Percentiles rank a stretch among this genome's conserved stretches.
Conservation (phyloP, 108 stramenopile species). For the Pseudonitzschia multiseries region DNA sequence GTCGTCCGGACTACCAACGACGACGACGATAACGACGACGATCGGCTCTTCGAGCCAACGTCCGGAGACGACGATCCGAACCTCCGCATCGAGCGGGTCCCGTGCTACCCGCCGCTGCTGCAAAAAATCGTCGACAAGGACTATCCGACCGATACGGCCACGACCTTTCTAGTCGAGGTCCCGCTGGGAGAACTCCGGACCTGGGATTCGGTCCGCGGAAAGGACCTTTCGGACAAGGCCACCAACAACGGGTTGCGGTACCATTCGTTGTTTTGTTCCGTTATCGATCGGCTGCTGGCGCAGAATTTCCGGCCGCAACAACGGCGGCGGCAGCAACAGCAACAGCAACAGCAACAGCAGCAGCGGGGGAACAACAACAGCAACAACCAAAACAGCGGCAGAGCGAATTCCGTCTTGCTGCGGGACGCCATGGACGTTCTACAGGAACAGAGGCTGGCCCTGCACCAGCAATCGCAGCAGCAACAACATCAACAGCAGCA, state of each 20-base stretch:
- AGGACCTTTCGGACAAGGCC: conserved; percentile 65
- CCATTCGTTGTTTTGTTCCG: conserved; percentile 65
- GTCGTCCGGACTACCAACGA: conserved; percentile 30
- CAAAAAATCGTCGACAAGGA: conserved; percentile 76
- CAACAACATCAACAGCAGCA: conserved; percentile 35
- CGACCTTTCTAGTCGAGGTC: conserved; percentile 73
- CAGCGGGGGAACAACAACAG: too few relatives aligned
- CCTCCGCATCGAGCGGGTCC: conserved; percentile 46
- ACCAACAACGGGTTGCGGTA: conserved; percentile 72
- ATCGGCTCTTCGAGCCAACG: conserved; percentile 64
- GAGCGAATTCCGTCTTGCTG: conserved; percentile 10
- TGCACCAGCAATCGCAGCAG: conserved; percentile 50
- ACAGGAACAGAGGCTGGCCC: conserved; percentile 70
- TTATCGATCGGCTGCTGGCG: conserved; percentile 58
- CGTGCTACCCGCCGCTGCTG: conserved; percentile 67
- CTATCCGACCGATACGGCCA: conserved; percentile 29
- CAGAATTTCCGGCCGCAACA: conserved; percentile 15
- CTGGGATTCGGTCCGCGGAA: conserved; percentile 67
- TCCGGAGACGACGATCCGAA: conserved; percentile 22
- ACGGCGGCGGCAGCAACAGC: not conserved
- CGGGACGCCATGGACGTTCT: conserved; percentile 81
- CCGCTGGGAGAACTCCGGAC: conserved; percentile 65
- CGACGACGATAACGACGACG: conserved; percentile 36
- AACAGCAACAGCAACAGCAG: not conserved
- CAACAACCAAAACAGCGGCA: conserved; percentile 2